A percentile compares a stretch with the other conserved stretches of the same genome.
phyloP scores from a whole-genome alignment of 176 grass and related monocot species.

The Rhipidocladum racemiflorum region DNA sequence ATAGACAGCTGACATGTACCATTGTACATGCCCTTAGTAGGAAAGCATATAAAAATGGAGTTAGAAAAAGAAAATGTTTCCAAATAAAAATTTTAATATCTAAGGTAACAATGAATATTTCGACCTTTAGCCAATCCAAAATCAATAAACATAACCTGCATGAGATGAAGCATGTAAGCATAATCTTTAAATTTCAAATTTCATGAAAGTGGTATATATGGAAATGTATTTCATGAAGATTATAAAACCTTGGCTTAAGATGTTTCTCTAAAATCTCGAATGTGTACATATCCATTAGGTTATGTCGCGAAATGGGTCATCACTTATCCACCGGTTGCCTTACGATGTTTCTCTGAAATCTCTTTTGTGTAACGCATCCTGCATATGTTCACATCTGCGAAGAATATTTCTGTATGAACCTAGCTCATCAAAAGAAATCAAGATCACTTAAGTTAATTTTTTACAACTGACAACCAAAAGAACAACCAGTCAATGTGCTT shows the following conservation, averaged over 20 bases:
- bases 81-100: constrained; percentile 40
- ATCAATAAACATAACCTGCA: constrained; percentile 99
- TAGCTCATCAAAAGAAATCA: constrained; percentile 29
- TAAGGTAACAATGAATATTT: constrained; percentile 84
- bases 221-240: too few species aligned
- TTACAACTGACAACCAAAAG: constrained; percentile 12
- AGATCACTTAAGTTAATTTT: too few species aligned
- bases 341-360: constrained; percentile 76
- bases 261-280: too few species aligned
- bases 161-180: too few species aligned
- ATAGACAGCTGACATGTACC: too few species aligned
- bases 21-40: too few species aligned
- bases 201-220: too few species aligned
- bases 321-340: constrained; percentile 89
- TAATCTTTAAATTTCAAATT: too few species aligned
- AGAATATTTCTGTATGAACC: constrained; percentile 99
- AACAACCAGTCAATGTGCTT: not conserved
- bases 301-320: constrained; percentile 92
- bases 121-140: constrained; percentile 93
- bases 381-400: constrained; percentile 77
- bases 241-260: too few species aligned
- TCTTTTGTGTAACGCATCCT: constrained; percentile 83
- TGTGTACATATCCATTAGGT: constrained; percentile 93
- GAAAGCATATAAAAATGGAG: not conserved
- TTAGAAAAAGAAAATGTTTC: constrained; percentile 8